These are phyloP conservation scores for Claviceps sp. DNA, from an alignment of 2,329 filamentous ascomycete genomes.

Conservation along the genomic window DNA sequence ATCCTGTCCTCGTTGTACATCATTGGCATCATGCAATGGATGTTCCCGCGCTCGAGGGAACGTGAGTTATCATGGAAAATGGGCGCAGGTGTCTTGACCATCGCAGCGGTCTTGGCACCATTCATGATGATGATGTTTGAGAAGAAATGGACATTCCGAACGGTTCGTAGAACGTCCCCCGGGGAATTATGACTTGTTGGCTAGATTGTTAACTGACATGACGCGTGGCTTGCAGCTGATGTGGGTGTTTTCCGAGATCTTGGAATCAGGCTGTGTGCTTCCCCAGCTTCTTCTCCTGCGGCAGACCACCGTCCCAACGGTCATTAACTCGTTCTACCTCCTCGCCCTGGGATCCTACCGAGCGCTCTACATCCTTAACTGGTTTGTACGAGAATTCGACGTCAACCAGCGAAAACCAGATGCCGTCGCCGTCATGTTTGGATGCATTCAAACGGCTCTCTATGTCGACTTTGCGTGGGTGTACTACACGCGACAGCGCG, in stretches of 20 bases:
- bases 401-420: slow-evolving; percentile 47
- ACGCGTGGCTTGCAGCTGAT: slow-evolving; percentile 42
- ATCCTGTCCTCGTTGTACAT: slow-evolving; percentile 75
- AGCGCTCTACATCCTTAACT: slow-evolving; percentile 80
- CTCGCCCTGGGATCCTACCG: slow-evolving; percentile 78
- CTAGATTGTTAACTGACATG: neutral
- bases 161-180: slow-evolving; percentile 23
- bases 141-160: slow-evolving; percentile 32
- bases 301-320: slow-evolving; percentile 89
- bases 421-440: slow-evolving; percentile 68
- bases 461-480: slow-evolving; percentile 96
- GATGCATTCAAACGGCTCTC: slow-evolving; percentile 75
- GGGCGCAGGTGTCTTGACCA: slow-evolving; percentile 54
- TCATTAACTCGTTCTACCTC: slow-evolving; percentile 95
- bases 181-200: neutral
- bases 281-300: slow-evolving; percentile 84
- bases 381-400: slow-evolving; percentile 60
- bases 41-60: slow-evolving; percentile 79
- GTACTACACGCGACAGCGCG: slow-evolving; percentile 83
- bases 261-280: slow-evolving; percentile 82
- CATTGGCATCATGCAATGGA: slow-evolving; percentile 72
- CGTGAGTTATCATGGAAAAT: slow-evolving; percentile 90
- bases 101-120: slow-evolving; percentile 54
- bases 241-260: slow-evolving; percentile 81
- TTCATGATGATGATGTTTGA: slow-evolving; percentile 60